A percentile compares a stretch with the other conserved stretches of the same genome.
Conservation (phyloP, 352 stramenopile species). For the Globisporangium takayamanum region DNA sequence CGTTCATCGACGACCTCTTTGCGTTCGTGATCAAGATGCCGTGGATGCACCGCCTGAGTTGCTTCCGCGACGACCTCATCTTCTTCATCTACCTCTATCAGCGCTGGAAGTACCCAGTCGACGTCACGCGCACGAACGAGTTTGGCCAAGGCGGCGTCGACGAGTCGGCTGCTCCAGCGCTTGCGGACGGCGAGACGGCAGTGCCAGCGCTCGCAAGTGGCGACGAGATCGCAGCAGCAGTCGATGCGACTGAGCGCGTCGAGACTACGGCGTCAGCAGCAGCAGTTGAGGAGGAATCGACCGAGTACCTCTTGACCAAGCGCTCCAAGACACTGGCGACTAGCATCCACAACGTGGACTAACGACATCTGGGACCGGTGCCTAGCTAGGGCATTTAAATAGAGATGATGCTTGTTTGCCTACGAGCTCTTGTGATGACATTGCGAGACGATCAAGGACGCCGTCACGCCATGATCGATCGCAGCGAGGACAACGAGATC, state of each 20-base stretch:
- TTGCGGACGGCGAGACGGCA: background rate
- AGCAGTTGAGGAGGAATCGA: slow-evolving; percentile 20
- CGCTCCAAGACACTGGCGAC: slow-evolving; percentile 31
- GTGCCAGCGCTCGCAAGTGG: slow-evolving; percentile 9
- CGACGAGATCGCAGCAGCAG: slow-evolving; percentile 2
- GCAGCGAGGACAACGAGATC: too few species aligned
- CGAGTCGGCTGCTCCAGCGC: background rate
- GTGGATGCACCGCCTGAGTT: slow-evolving; percentile 96
- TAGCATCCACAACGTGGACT: slow-evolving; percentile 6
- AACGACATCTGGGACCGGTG: background rate
- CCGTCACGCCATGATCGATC: too few species aligned
- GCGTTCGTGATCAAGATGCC: slow-evolving; percentile 98
- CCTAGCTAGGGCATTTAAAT: too few species aligned
- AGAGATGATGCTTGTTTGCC: background rate
- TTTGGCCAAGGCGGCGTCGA: slow-evolving; percentile 81
- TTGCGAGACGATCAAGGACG: too few species aligned
- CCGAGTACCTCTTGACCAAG: slow-evolving; percentile 53
- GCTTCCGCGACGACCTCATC: slow-evolving; percentile 98
- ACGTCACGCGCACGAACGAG: slow-evolving; percentile 90
- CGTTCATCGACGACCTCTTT: slow-evolving; percentile 97
- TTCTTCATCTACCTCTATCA: slow-evolving; percentile 99
- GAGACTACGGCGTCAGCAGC: slow-evolving; percentile 4
- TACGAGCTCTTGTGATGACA: too few species aligned
- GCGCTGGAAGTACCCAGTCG: slow-evolving; percentile 94
- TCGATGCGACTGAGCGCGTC: slow-evolving; percentile 14